Conservation (phyloP, 768 basidiomycete species). For the Naganishia vaughanmartiniae region DNA sequence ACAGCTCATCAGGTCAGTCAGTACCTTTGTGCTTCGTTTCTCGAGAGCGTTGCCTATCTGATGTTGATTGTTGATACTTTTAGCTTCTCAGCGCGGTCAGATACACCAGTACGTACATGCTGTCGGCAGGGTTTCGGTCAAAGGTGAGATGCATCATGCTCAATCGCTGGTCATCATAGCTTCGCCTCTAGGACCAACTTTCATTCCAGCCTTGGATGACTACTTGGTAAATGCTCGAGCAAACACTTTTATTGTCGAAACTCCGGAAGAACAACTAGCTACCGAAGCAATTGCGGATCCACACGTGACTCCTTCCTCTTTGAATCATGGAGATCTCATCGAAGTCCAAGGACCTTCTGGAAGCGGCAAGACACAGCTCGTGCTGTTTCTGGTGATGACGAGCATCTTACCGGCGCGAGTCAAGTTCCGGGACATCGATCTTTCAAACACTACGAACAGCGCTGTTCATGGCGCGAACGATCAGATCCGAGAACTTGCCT, state of each 20-base stretch:
- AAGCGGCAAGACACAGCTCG: conserved; percentile 27
- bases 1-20: conserved; percentile 16
- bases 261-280: neutral
- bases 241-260: neutral
- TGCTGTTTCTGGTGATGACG: conserved; percentile 28
- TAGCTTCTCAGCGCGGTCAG: conserved; percentile 14
- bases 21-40: neutral
- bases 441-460: neutral
- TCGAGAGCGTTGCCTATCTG: neutral
- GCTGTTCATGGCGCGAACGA: neutral
- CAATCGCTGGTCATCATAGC: conserved; percentile 6
- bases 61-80: neutral
- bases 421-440: neutral
- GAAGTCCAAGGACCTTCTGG: conserved; percentile 33
- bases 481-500: neutral
- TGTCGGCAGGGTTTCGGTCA: neutral
- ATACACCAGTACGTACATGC: conserved; percentile 7
- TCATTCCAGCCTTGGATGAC: conserved; percentile 26
- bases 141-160: neutral
- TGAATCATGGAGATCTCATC: conserved; percentile 31
- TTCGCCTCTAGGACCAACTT: conserved; percentile 29
- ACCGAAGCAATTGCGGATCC: neutral
- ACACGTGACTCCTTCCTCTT: conserved; percentile 7
- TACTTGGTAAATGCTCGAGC: conserved; percentile 16
- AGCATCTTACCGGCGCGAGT: conserved; percentile 25